Evolutionary conservation across 106 monocot species (phyloP).

Genomic region (Posidonia australis): DNA sequence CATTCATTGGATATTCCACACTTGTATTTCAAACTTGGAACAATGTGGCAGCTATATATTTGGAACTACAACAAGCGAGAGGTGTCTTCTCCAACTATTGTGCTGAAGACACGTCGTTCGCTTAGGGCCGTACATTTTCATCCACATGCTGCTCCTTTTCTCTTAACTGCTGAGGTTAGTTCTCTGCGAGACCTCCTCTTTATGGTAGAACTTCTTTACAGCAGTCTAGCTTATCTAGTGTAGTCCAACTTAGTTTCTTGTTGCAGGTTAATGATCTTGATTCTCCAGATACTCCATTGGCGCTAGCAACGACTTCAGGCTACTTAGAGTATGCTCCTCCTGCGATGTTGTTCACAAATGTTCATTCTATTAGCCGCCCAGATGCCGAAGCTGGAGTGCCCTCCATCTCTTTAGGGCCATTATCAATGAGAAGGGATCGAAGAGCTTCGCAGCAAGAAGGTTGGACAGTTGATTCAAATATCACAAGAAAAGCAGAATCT

Average conservation of each 20-base stretch:
- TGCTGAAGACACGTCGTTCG: conserved; percentile 83
- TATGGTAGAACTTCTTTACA: background rate
- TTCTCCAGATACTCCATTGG: conserved; percentile 68
- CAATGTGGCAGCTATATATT: conserved; percentile 57
- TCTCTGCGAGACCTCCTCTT: background rate
- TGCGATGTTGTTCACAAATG: conserved; percentile 49
- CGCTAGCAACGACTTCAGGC: conserved; percentile 63
- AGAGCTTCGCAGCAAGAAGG: conserved; percentile 16
- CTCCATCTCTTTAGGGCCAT: conserved; percentile 17
- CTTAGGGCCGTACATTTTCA: conserved; percentile 98
- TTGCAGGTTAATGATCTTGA: conserved; percentile 91
- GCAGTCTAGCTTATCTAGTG: background rate
- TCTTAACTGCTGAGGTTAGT: conserved; percentile 83
- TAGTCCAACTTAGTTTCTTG: background rate
- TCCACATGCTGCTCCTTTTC: conserved; percentile 79
- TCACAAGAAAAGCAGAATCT: conserved; percentile 9
- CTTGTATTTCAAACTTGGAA: conserved; percentile 5
- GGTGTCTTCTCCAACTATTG: conserved; percentile 58
- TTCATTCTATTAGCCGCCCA: conserved; percentile 22
- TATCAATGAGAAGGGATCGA: conserved; percentile 22
- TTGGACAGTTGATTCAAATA: conserved; percentile 7
- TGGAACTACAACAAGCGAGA: conserved; percentile 85
- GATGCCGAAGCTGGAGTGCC: background rate
- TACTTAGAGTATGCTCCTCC: conserved; percentile 67
- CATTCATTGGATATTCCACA: background rate